Percentiles rank a stretch among this genome's conserved stretches.
Conservation (phyloP, 2,329 filamentous ascomycete genomes). For the Alternaria panax region DNA sequence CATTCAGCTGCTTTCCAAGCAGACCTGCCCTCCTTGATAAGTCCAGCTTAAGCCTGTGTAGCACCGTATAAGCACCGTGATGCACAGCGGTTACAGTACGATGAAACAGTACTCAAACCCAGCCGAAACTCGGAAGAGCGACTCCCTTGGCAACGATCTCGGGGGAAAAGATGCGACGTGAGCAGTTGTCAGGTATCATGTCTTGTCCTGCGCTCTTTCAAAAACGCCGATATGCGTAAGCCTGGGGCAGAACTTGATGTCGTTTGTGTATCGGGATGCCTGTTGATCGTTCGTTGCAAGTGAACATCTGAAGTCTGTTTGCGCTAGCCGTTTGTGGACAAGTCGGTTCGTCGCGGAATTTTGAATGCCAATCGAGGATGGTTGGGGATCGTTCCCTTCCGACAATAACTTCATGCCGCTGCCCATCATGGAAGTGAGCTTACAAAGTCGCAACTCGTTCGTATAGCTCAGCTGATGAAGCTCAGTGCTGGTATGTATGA, state of each 20-base stretch:
- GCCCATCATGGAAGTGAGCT: not conserved
- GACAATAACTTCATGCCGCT: not conserved
- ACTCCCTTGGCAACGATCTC: constrained; percentile 6
- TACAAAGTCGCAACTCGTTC: no score
- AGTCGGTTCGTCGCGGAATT: not conserved
- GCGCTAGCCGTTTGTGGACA: constrained; percentile 6
- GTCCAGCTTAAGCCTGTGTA: not conserved
- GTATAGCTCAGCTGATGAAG: no score
- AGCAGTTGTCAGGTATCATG: not conserved
- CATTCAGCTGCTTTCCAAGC: not conserved
- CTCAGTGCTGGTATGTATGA: not conserved
- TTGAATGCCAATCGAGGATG: not conserved
- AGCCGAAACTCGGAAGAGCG: constrained; percentile 29
- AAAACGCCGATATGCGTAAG: constrained; percentile 1
- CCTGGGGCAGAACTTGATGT: not conserved
- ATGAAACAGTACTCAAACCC: constrained; percentile 42
- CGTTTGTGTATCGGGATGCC: not conserved
- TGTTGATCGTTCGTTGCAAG: not conserved
- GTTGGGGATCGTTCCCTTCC: no score
- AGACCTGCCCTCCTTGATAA: accelerated
- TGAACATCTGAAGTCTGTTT: not conserved
- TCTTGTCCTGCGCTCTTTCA: not conserved
- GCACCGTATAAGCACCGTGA: constrained; percentile 1
- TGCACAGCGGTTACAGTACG: constrained; percentile 4
- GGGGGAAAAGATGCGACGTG: constrained; percentile 4